phyloP scores from a whole-genome alignment of 805 yeast genomes.

The Lipomyces starkeyi region DNA sequence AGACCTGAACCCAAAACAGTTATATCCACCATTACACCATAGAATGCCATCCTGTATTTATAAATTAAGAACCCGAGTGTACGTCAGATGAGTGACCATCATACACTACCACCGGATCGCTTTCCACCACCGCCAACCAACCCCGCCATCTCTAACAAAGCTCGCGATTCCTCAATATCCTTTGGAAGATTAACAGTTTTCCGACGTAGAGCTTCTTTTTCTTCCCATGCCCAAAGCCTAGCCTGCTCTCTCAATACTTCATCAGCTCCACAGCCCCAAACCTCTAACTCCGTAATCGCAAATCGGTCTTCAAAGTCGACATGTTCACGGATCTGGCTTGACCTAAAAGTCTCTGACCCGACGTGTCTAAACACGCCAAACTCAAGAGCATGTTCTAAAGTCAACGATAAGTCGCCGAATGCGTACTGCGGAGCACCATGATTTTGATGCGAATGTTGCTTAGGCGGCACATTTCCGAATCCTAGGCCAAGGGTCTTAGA shows the following conservation, averaged over 20 bases:
- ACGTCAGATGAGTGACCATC: slow-evolving; percentile 11
- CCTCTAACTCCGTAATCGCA: slow-evolving; percentile 76
- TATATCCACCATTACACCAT: neutral
- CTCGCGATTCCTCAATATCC: slow-evolving; percentile 61
- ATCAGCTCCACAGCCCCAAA: slow-evolving; percentile 88
- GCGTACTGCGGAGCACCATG: slow-evolving; percentile 46
- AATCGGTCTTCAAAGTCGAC: slow-evolving; percentile 70
- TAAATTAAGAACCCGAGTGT: neutral
- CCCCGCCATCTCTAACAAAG: slow-evolving; percentile 84
- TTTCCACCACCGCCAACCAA: slow-evolving; percentile 53
- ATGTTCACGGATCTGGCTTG: slow-evolving; percentile 47
- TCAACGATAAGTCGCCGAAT: slow-evolving; percentile 81
- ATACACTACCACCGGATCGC: slow-evolving; percentile 58
- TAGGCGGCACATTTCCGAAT: slow-evolving; percentile 73
- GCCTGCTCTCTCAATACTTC: slow-evolving; percentile 78
- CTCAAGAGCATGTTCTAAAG: slow-evolving; percentile 78
- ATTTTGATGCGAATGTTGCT: slow-evolving; percentile 35
- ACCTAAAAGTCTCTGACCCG: slow-evolving; percentile 52
- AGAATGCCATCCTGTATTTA: neutral
- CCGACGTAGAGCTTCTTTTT: slow-evolving; percentile 79
- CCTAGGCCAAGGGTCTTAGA: slow-evolving; percentile 83
- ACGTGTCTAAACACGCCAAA: slow-evolving; percentile 78
- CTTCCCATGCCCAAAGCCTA: slow-evolving; percentile 90
- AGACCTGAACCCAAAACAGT: neutral
- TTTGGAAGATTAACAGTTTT: slow-evolving; percentile 68